Evolutionary conservation across 768 basidiomycete genomes (phyloP).

Genomic region (Inosperma sp.): DNA sequence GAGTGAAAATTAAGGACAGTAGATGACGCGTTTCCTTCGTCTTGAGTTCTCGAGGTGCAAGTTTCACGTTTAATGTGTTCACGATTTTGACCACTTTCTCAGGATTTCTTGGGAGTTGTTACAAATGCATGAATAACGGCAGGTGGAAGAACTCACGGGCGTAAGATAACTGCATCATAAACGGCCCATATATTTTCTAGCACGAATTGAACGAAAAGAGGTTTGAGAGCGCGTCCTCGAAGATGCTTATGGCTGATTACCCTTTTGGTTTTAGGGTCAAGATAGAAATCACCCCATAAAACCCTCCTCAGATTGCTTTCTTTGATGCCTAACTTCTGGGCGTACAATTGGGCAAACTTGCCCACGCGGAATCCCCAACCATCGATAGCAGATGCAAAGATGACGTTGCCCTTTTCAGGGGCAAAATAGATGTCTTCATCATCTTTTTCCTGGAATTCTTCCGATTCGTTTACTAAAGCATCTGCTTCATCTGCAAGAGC

Average conservation of each 20-base stretch:
- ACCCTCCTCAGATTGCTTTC: conserved; percentile 81
- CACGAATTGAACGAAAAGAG: conserved; percentile 95
- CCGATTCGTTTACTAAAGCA: conserved; percentile 51
- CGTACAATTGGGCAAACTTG: conserved; percentile 91
- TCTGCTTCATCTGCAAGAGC: conserved; percentile 61
- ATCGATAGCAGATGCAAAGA: conserved; percentile 93
- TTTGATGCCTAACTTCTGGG: conserved; percentile 84
- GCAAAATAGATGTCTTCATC: conserved; percentile 98
- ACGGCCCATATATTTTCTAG: conserved; percentile 97
- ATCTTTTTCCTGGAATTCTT: conserved; percentile 89
- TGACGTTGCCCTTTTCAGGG: conserved; percentile 91
- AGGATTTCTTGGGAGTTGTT: conserved; percentile 58
- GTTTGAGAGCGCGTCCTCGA: conserved; percentile 81
- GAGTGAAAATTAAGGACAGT: conserved; percentile 82
- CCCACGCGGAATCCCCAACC: conserved; percentile 97
- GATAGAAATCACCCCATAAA: conserved; percentile 96
- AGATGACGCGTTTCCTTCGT: conserved; percentile 86
- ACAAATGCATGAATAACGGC: conserved; percentile 11
- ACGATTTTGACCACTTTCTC: conserved; percentile 91
- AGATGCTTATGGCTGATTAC: conserved; percentile 91
- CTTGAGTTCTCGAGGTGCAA: conserved; percentile 83
- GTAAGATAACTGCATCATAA: conserved; percentile 83
- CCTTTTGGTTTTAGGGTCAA: conserved; percentile 93
- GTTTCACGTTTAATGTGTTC: conserved; percentile 71
- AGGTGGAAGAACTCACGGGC: conserved; percentile 63